Evolutionary conservation across 2,329 filamentous ascomycete genomes (phyloP).

Genomic region (Penicillium hordei): DNA sequence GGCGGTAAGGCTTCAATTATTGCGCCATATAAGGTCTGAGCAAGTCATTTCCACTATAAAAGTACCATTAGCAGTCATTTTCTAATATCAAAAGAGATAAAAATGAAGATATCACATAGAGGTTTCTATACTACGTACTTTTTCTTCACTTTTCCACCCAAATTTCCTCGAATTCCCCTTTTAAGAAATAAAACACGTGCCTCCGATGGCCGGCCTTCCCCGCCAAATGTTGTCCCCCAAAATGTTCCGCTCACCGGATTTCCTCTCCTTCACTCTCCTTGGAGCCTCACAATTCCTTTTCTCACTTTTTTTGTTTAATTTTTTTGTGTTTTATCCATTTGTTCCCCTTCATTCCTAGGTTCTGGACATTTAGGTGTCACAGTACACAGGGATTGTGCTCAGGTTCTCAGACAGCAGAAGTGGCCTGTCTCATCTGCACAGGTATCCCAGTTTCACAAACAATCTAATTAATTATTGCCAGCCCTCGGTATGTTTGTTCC

Average conservation of each 20-base stretch:
- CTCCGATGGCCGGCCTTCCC: conserved; percentile 32
- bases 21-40: background rate
- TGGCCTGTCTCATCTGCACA: conserved; percentile 12
- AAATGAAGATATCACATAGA: background rate
- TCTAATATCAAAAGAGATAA: background rate
- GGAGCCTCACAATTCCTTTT: conserved; percentile 11
- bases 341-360: conserved; percentile 1
- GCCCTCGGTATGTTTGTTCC: conserved; percentile 4
- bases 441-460: conserved; percentile 12
- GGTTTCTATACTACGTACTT: background rate
- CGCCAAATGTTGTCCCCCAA: conserved; percentile 16
- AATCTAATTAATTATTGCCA: conserved; percentile 1
- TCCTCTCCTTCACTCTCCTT: conserved; percentile 11
- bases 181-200: conserved; percentile 27
- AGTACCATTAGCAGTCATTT: background rate
- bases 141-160: background rate
- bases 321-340: conserved; percentile 7
- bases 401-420: conserved; percentile 6
- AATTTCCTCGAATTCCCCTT: background rate
- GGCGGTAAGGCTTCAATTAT: conserved; percentile 8
- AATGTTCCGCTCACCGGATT: conserved; percentile 14
- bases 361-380: conserved; percentile 10
- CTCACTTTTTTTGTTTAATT: conserved; percentile 1
- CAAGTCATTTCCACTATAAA: background rate
- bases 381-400: conserved; percentile 10